Conservation (phyloP, 2,329 filamentous ascomycete species). For the Fonsecaea monophora region DNA sequence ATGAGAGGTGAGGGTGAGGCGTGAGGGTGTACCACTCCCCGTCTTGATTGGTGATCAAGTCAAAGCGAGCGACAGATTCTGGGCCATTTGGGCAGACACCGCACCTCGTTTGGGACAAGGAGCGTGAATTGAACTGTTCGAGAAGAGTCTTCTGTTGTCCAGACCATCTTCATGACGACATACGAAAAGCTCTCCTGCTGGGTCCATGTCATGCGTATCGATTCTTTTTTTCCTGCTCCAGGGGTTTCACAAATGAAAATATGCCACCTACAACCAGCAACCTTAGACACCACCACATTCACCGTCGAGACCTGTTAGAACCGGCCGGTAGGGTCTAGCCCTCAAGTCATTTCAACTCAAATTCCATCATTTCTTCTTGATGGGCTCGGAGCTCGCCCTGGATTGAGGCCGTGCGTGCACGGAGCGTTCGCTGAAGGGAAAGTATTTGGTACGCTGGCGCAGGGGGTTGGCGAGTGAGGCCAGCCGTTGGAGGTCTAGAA, state of each 20-base stretch:
- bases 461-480: background rate
- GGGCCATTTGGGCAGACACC: too few species aligned
- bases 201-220: background rate
- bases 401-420: conserved; percentile 21
- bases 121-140: too few species aligned
- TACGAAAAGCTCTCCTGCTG: background rate
- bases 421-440: conserved; percentile 32
- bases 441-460: conserved; percentile 5
- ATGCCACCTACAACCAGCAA: too few species aligned
- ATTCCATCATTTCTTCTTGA: conserved; percentile 15
- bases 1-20: too few species aligned
- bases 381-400: conserved; percentile 12
- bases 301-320: background rate
- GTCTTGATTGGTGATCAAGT: too few species aligned
- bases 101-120: too few species aligned
- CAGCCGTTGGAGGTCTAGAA: background rate
- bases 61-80: too few species aligned
- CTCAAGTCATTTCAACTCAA: conserved; percentile 21
- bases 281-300: background rate
- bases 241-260: background rate
- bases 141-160: too few species aligned
- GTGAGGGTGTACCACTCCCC: too few species aligned
- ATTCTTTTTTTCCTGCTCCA: background rate
- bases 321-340: background rate
- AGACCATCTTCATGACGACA: background rate